Evolutionary conservation across 2,329 filamentous ascomycete species (phyloP).

Genomic region (Pleoardoris graminearum): DNA sequence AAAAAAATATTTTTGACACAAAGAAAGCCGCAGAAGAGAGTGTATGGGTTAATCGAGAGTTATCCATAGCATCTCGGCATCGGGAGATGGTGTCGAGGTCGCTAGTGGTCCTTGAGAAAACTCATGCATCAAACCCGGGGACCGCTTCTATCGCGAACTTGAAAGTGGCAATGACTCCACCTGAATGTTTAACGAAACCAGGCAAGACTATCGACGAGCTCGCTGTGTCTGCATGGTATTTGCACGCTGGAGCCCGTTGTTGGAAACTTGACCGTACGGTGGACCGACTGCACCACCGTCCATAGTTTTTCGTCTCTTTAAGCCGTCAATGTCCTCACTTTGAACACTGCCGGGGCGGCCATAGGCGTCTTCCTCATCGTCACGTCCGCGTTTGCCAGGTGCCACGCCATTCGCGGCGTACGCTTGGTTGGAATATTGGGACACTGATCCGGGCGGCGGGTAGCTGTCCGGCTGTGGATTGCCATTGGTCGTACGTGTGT

Average conservation of each 20-base stretch:
- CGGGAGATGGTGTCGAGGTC: not conserved
- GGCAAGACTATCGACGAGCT: constrained; percentile 31
- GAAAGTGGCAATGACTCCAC: constrained; percentile 26
- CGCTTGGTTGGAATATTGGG: constrained; percentile 63
- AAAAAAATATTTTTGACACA: constrained; percentile 39
- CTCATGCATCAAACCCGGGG: constrained; percentile 24
- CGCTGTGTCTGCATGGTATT: constrained; percentile 36
- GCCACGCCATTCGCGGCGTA: constrained; percentile 66
- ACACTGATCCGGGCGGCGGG: constrained; percentile 62
- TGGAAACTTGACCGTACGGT: constrained; percentile 38
- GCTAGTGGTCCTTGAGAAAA: constrained; percentile 15
- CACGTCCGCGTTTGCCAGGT: constrained; percentile 64
- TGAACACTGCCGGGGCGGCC: constrained; percentile 61
- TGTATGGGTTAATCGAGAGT: constrained; percentile 11
- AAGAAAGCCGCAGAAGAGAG: constrained; percentile 29
- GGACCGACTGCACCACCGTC: constrained; percentile 48
- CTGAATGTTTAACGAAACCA: constrained; percentile 18
- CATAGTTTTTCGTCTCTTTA: constrained; percentile 81
- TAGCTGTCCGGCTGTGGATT: constrained; percentile 70
- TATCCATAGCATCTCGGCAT: constrained; percentile 1
- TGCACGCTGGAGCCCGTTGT: constrained; percentile 37
- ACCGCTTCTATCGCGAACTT: constrained; percentile 28
- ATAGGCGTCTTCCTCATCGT: constrained; percentile 67
- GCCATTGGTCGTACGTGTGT: constrained; percentile 72
- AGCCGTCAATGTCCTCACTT: constrained; percentile 62